Evolutionary conservation across 2,329 filamentous ascomycete species (phyloP).

Genomic region (Waltergamsia citrina): DNA sequence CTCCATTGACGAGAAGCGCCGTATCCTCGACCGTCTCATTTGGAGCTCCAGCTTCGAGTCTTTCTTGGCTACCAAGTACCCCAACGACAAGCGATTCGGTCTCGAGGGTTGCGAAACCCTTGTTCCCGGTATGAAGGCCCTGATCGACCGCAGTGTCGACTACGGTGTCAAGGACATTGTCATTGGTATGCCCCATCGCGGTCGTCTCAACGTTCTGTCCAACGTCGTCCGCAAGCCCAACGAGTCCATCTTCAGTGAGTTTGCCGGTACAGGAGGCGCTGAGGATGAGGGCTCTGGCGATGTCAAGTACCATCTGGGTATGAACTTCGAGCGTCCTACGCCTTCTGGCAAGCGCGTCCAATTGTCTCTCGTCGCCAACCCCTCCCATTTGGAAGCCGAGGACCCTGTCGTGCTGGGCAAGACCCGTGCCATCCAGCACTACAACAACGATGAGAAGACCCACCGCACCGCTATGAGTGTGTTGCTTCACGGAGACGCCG

Average conservation of each 20-base stretch:
- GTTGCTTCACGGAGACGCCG: slow-evolving; percentile 91
- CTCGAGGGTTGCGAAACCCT: slow-evolving; percentile 94
- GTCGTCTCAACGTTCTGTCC: slow-evolving; percentile 92
- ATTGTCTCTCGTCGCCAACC: slow-evolving; percentile 95
- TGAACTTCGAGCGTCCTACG: slow-evolving; percentile 99
- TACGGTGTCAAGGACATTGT: slow-evolving; percentile 99
- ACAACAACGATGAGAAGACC: slow-evolving; percentile 91
- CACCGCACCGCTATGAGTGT: slow-evolving; percentile 92
- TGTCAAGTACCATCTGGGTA: slow-evolving; percentile 98
- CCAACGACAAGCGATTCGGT: slow-evolving; percentile 99
- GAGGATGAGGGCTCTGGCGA: slow-evolving; percentile 96
- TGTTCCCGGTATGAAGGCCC: slow-evolving; percentile 97
- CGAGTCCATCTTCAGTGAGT: slow-evolving; percentile 99
- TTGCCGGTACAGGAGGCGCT: slow-evolving; percentile 77
- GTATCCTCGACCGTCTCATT: slow-evolving; percentile 93
- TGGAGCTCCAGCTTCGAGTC: slow-evolving; percentile 97
- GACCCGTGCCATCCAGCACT: slow-evolving; percentile 95
- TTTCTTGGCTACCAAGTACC: slow-evolving; percentile 95
- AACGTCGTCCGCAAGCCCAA: slow-evolving; percentile 99
- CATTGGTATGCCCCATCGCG: slow-evolving; percentile 98
- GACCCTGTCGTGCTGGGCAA: slow-evolving; percentile 97
- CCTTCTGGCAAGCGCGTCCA: slow-evolving; percentile 99
- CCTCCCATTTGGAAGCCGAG: slow-evolving; percentile 95
- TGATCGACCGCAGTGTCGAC: slow-evolving; percentile 97
- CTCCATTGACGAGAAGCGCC: slow-evolving; percentile 94